These are phyloP conservation scores for Cyphellophora attinorum DNA, from an alignment of 2,329 filamentous ascomycete species.

Conservation along the genomic window DNA sequence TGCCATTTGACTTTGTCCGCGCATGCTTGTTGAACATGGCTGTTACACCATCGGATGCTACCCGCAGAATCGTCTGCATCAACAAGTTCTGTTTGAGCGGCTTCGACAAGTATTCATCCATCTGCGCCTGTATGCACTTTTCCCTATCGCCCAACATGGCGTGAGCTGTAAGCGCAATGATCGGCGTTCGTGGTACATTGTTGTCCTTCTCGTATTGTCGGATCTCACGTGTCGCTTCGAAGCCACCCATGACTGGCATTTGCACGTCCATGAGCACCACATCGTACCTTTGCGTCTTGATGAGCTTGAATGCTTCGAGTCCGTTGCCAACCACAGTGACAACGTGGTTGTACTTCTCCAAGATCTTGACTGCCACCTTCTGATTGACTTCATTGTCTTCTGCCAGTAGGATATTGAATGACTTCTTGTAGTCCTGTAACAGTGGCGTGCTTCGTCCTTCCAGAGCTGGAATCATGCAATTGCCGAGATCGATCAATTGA, in stretches of 20 bases:
- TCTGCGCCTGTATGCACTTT: constrained; percentile 96
- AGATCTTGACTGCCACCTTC: constrained; percentile 86
- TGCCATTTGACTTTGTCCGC: constrained; percentile 30
- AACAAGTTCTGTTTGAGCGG: constrained; percentile 93
- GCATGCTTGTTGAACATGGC: constrained; percentile 62
- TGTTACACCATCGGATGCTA: constrained; percentile 73
- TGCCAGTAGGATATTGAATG: constrained; percentile 87
- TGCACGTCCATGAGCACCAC: constrained; percentile 98
- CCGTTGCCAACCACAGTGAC: constrained; percentile 80
- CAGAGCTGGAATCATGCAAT: constrained; percentile 89
- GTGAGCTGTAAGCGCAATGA: constrained; percentile 93
- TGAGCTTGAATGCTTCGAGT: constrained; percentile 83
- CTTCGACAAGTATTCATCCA: constrained; percentile 98
- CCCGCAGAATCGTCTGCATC: constrained; percentile 96
- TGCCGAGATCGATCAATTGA: constrained; percentile 84
- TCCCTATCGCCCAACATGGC: constrained; percentile 98
- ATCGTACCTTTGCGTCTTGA: constrained; percentile 87
- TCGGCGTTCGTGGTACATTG: constrained; percentile 74
- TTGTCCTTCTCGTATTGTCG: constrained; percentile 83
- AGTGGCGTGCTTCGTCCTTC: constrained; percentile 88
- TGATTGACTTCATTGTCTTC: constrained; percentile 99
- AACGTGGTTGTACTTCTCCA: constrained; percentile 82
- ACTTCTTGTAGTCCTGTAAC: constrained; percentile 86
- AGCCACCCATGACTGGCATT: constrained; percentile 99
- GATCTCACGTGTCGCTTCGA: constrained; percentile 94